phyloP scores from a whole-genome alignment of 257 asterid species.

The Gentiana dahurica region DNA sequence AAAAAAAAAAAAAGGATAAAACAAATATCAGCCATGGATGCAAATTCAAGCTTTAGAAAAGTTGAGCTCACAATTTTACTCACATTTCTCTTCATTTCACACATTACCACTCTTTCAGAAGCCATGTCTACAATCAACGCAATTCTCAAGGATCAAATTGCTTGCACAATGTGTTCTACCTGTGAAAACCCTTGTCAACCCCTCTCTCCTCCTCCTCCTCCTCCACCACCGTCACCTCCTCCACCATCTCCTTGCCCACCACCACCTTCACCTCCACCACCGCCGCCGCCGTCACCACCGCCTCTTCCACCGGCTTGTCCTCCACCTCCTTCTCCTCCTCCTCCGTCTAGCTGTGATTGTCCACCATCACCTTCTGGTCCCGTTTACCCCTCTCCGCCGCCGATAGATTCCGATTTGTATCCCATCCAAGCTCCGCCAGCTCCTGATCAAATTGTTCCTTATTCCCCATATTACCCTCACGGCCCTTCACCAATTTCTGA shows the following conservation, averaged over 20 bases:
- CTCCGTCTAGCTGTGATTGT: not conserved
- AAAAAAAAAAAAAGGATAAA: too few species aligned
- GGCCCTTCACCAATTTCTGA: slow-evolving; percentile 31
- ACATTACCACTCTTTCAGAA: slow-evolving; percentile 1
- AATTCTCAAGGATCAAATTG: slow-evolving; percentile 34
- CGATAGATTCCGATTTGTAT: not conserved
- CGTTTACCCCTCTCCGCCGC: slow-evolving; percentile 24
- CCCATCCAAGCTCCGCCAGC: slow-evolving; percentile 31
- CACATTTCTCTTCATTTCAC: slow-evolving; percentile 14
- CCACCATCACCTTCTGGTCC: slow-evolving; percentile 14
- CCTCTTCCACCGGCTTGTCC: slow-evolving; percentile 15
- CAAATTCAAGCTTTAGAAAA: not conserved
- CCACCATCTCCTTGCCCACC: slow-evolving; percentile 43
- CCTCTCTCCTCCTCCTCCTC: slow-evolving; percentile 35
- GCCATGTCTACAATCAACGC: slow-evolving; percentile 40
- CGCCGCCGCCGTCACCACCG: not conserved
- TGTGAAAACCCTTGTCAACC: slow-evolving; percentile 80
- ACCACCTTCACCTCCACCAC: slow-evolving; percentile 34
- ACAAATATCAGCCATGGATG: too few species aligned
- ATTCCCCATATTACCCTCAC: slow-evolving; percentile 39
- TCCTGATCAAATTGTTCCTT: slow-evolving; percentile 45
- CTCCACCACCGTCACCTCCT: slow-evolving; percentile 14
- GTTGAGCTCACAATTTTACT: slow-evolving; percentile 3
- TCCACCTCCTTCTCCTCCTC: slow-evolving; percentile 26
- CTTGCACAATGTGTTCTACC: slow-evolving; percentile 62